These are phyloP conservation scores for Spatholobus suberectus DNA, from an alignment of 306 rosid species.

Conservation along the genomic window DNA sequence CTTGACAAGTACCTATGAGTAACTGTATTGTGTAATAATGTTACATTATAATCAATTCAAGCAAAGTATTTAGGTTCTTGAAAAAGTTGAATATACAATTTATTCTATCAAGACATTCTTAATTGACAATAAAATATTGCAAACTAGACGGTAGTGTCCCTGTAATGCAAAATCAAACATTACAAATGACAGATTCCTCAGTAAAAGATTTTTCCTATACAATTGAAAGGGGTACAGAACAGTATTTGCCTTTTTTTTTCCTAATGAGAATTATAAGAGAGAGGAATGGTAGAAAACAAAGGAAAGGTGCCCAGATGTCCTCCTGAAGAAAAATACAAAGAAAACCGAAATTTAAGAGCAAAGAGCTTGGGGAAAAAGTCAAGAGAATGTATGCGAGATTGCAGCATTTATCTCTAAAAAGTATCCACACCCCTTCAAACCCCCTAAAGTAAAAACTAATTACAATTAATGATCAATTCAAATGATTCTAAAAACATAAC, in stretches of 20 bases:
- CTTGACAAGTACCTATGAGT: neutral
- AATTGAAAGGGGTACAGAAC: neutral
- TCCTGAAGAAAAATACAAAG: neutral
- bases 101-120: neutral
- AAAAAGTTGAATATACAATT: slow-evolving; percentile 1
- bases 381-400: neutral
- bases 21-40: neutral
- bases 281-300: neutral
- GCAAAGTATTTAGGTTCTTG: neutral
- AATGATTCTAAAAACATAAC: neutral
- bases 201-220: neutral
- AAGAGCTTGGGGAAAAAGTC: neutral
- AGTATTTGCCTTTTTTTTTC: neutral
- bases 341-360: neutral
- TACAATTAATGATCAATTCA: neutral
- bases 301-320: neutral
- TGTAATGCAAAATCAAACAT: neutral
- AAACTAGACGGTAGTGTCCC: neutral
- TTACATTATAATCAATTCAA: neutral
- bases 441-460: neutral
- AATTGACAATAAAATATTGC: neutral
- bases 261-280: too few species aligned
- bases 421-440: neutral
- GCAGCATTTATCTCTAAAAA: neutral
- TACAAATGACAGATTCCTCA: neutral